Evolutionary conservation across 23 red algal species (phyloP), one percentile per base, ranked within the genome.

Genomic region (Gracilaria caudata): DNA sequence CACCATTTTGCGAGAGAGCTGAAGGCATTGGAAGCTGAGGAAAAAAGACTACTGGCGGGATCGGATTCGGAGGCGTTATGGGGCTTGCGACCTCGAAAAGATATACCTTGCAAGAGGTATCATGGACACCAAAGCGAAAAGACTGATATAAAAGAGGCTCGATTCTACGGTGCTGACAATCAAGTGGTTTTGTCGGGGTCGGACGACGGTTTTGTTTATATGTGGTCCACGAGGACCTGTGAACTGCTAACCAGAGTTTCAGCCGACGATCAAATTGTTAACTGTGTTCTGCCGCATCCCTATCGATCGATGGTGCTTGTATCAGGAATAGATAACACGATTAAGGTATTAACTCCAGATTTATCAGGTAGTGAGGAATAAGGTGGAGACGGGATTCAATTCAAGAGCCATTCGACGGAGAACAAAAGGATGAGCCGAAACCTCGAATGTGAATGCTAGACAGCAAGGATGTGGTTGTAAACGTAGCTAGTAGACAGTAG

Each of bases 81-180:
- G 74, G 43, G 74, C 32, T 24, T 57, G 6, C 39, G 74, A 20
- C 44, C 74, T 29, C 40, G 51, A 43, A 51, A 79, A 10, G 65
- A 84, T 14, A 34, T 66, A 14, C 41, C 41, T 13, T 77, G 83
- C 36, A 39, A 66, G 23, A 36, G 68, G 26, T 87, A 74, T 43
- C 51, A 61, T 68, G 83, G 83, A n/a, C 66, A 74, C 40, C 72
- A 58, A 35, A 90, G 78, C 46, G 58, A 64, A 66, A 35, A 82
- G 40, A 90, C 76, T 7, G 87, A 90, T 49, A 90, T 90, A 70
- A 90, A 90, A 55, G 86, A 90, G 39, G 86, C 86, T 16, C 44
- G 65, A 30, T 90, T 90, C 64, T 90, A 70, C 26, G 86, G 86
- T 16, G 35, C 73, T 36, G 59, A 79, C 36, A 81, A 79, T 70